Conservation (phyloP, 208 protist genomes). For the Novymonas esmeraldas region DNA sequence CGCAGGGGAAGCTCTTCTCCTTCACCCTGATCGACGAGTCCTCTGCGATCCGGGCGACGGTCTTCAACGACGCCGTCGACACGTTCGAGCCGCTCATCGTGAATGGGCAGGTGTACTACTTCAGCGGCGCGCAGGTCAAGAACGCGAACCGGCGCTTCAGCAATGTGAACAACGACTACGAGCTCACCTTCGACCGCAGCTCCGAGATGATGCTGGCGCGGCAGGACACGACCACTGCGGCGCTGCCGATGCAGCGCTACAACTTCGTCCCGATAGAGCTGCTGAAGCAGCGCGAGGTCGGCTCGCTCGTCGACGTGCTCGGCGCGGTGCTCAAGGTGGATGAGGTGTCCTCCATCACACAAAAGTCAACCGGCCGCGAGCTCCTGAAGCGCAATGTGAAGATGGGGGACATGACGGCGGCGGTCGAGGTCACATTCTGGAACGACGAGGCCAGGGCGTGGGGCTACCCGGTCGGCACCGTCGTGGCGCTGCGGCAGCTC, state of each 20-base stretch:
- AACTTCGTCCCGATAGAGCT: constrained; percentile 90
- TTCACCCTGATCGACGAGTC: constrained; percentile 93
- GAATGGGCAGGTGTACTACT: constrained; percentile 92
- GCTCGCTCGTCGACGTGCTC: constrained; percentile 85
- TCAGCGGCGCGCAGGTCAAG: constrained; percentile 92
- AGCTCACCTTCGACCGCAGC: constrained; percentile 87
- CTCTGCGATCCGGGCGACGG: constrained; percentile 87
- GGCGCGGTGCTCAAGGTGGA: constrained; percentile 80
- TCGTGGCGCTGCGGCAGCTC: constrained; percentile 84
- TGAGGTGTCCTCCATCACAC: constrained; percentile 70
- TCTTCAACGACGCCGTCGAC: constrained; percentile 94
- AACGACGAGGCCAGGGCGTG: constrained; percentile 86
- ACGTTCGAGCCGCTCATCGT: constrained; percentile 85
- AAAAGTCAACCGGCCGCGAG: constrained; percentile 83
- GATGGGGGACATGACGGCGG: constrained; percentile 77
- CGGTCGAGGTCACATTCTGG: constrained; percentile 90
- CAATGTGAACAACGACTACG: constrained; percentile 94
- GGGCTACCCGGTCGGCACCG: constrained; percentile 59
- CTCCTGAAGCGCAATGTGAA: constrained; percentile 84
- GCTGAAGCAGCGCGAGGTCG: constrained; percentile 88
- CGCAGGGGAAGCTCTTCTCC: constrained; percentile 92
- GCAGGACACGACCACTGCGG: constrained; percentile 46
- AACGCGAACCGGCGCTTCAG: constrained; percentile 91
- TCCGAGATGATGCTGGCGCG: constrained; percentile 78
- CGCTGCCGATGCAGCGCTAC: constrained; percentile 81